Conservation (phyloP, 306 rosid species). For the Rosa persica region DNA sequence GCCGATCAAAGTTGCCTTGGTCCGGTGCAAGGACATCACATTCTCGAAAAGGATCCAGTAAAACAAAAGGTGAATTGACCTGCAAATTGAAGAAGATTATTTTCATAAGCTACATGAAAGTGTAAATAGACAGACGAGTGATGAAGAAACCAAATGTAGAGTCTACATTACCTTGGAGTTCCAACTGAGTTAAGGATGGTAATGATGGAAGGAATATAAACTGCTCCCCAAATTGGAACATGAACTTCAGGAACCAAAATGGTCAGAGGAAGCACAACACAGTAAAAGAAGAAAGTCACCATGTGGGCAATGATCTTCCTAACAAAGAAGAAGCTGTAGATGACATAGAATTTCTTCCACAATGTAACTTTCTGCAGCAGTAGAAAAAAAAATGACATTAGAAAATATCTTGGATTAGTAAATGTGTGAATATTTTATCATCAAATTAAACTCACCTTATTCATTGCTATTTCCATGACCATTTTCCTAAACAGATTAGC, state of each 20-base stretch:
- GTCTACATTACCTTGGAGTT: conserved; percentile 77
- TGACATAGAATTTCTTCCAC: conserved; percentile 96
- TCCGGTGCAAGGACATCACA: conserved; percentile 98
- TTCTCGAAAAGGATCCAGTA: conserved; percentile 99
- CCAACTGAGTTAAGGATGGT: conserved; percentile 97
- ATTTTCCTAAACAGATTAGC: conserved; percentile 96
- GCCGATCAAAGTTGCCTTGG: conserved; percentile 89
- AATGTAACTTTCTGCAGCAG: conserved; percentile 71
- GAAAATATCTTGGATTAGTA: neutral
- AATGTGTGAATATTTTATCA: neutral
- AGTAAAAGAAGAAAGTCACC: conserved; percentile 95
- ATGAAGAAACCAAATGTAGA: neutral
- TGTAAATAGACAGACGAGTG: neutral
- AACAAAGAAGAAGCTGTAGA: conserved; percentile 96
- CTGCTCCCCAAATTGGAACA: conserved; percentile 99
- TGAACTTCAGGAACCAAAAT: conserved; percentile 93
- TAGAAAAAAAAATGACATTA: neutral
- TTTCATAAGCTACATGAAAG: neutral
- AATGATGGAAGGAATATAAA: conserved; percentile 91
- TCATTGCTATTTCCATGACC: conserved; percentile 85
- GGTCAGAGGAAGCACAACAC: conserved; percentile 91
- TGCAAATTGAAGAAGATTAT: conserved; percentile 27
- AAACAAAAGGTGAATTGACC: conserved; percentile 93
- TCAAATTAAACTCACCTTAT: conserved; percentile 52
- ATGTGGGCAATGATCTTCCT: conserved; percentile 90